phyloP scores from a whole-genome alignment of 2,329 filamentous ascomycete genomes.

The Fusarium multiceps region DNA sequence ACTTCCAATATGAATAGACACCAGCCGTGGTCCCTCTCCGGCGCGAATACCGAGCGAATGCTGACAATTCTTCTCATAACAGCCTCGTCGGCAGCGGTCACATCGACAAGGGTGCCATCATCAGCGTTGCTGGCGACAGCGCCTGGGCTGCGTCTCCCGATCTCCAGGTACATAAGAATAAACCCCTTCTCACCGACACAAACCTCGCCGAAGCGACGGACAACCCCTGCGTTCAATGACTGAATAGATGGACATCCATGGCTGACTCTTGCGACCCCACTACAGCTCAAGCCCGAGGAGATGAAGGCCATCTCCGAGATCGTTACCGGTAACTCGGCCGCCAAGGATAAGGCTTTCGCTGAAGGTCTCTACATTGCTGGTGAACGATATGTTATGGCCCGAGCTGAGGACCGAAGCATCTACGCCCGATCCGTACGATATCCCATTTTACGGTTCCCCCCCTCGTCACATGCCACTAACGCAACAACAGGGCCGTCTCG shows the following conservation, averaged over 20 bases:
- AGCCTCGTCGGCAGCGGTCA: constrained; percentile 85
- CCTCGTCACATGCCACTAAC: constrained; percentile 6
- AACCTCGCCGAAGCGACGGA: constrained; percentile 1
- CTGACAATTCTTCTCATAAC: constrained; percentile 42
- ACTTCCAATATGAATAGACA: constrained; percentile 2
- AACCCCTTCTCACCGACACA: constrained; percentile 4
- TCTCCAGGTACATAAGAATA: constrained; percentile 78
- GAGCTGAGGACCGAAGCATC: constrained; percentile 79
- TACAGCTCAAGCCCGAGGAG: constrained; percentile 61
- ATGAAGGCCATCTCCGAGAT: constrained; percentile 68
- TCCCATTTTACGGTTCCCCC: background rate
- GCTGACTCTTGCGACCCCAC: constrained; percentile 21
- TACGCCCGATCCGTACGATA: constrained; percentile 84
- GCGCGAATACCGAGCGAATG: constrained; percentile 30
- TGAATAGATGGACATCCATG: background rate
- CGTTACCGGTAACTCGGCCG: constrained; percentile 57
- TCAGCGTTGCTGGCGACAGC: constrained; percentile 83
- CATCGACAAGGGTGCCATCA: constrained; percentile 86
- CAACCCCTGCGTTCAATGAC: background rate
- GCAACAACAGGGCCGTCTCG: constrained; percentile 72
- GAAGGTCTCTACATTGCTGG: constrained; percentile 81
- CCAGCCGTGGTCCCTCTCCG: background rate
- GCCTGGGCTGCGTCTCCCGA: constrained; percentile 77
- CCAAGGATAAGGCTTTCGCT: constrained; percentile 73
- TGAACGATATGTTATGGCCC: constrained; percentile 81